Evolutionary conservation across 768 basidiomycete species (phyloP).

Genomic region (Collybia nuda): DNA sequence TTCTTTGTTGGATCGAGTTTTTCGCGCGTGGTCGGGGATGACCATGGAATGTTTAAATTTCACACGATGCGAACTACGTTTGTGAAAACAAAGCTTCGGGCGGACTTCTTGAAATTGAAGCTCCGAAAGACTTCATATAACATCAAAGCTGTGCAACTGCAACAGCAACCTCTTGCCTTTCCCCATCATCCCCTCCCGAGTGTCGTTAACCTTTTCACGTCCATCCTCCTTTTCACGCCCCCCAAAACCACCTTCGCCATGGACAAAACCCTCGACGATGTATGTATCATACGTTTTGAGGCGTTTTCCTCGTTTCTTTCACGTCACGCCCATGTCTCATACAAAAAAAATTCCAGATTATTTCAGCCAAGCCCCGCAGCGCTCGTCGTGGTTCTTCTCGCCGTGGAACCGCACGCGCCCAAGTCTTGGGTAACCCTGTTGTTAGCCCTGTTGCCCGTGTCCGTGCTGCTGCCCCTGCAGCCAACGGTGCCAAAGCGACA

Average conservation of each 20-base stretch:
- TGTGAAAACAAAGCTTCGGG: constrained; percentile 11
- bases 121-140: constrained; percentile 35
- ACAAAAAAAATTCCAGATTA: constrained; percentile 49
- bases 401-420: constrained; percentile 48
- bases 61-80: no score
- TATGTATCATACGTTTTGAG: constrained; percentile 33
- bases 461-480: constrained; percentile 45
- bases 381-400: constrained; percentile 43
- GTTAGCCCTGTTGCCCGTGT: constrained; percentile 51
- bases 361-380: constrained; percentile 58
- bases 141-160: constrained; percentile 18
- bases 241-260: constrained; percentile 34
- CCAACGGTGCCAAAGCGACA: constrained; percentile 36
- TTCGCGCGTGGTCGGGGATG: not conserved
- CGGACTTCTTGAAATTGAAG: constrained; percentile 32
- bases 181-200: constrained; percentile 24
- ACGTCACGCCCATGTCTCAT: constrained; percentile 21
- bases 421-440: constrained; percentile 58
- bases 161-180: constrained; percentile 25
- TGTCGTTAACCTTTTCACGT: constrained; percentile 15
- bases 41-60: no score
- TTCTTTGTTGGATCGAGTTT: constrained; percentile 6
- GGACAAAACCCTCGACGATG: constrained; percentile 87
- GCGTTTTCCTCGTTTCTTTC: constrained; percentile 11
- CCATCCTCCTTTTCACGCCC: constrained; percentile 10